These are phyloP conservation scores for Ogataea neopini DNA, from an alignment of 805 yeast genomes.

Conservation along the genomic window DNA sequence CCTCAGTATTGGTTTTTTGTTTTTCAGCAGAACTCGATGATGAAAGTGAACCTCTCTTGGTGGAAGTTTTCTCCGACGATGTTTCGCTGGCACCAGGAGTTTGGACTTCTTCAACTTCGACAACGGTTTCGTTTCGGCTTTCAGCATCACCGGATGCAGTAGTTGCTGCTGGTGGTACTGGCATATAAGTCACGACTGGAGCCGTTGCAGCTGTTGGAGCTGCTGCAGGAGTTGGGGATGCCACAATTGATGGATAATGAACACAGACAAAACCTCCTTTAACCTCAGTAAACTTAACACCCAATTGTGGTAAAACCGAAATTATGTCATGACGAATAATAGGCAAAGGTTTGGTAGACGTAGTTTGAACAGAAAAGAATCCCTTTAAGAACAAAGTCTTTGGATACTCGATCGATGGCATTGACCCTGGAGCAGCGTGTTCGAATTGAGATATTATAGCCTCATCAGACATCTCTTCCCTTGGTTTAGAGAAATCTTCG, in stretches of 20 bases:
- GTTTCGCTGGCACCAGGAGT: slow-evolving; percentile 23
- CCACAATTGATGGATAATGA: slow-evolving; percentile 53
- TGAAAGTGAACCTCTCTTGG: slow-evolving; percentile 25
- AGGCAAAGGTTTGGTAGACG: slow-evolving; percentile 89
- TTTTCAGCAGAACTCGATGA: slow-evolving; percentile 23
- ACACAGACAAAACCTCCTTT: slow-evolving; percentile 91
- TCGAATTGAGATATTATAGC: slow-evolving; percentile 45
- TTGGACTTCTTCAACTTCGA: slow-evolving; percentile 15
- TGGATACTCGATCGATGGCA: slow-evolving; percentile 95
- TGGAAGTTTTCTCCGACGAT: slow-evolving; percentile 19
- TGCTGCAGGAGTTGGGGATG: slow-evolving; percentile 8
- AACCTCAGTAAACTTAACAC: slow-evolving; percentile 83
- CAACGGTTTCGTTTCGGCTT: slow-evolving; percentile 21
- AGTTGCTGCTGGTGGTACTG: slow-evolving; percentile 1
- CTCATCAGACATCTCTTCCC: slow-evolving; percentile 44
- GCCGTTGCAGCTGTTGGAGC: slow-evolving; percentile 1
- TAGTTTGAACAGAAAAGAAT: slow-evolving; percentile 90
- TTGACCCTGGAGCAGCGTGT: slow-evolving; percentile 68
- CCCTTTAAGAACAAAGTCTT: slow-evolving; percentile 89
- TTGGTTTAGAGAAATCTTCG: slow-evolving; percentile 26
- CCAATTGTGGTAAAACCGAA: slow-evolving; percentile 69
- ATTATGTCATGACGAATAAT: slow-evolving; percentile 84
- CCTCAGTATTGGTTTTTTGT: slow-evolving; percentile 15
- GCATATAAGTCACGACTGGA: slow-evolving; percentile 19
- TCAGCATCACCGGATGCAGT: slow-evolving; percentile 19